Base-by-base conservation (phyloP, 768 basidiomycete genomes). In the Lactarius deliciosus region DNA sequence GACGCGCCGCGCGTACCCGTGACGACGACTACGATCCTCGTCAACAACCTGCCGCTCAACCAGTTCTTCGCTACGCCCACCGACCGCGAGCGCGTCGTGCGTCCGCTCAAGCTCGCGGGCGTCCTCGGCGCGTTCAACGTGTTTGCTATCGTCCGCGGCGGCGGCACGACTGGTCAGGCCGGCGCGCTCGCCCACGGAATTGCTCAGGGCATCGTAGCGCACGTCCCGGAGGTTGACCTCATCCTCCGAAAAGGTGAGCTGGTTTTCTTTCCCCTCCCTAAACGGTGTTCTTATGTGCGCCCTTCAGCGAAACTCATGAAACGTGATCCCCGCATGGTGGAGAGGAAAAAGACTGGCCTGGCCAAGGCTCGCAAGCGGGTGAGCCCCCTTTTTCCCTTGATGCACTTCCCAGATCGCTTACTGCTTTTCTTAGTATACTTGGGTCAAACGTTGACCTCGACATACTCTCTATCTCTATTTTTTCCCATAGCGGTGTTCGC, bases 291-390 rank as follows among this genome's bases (percentile, higher is more conserved):
- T 66, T 22, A 66, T 45, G n/a, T 47, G 30, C 13, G 57, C 68
- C 16, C 68, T 30, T 69, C 74, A 97, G 96, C 92, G 66, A 90
- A 93, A 80, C 80, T 96, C 57, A 78, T 94, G 65, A 86, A 87
- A 76, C 87, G 96, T 72, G 96, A 99, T 81, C 94, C 95, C 56
- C 90, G 97, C 77, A 92, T 96, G 92, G 96, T 97, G 36, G 96
- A 99, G 79, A 84, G 96, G 72, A 99, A 99, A 81, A 99, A 99
- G 85, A 92, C 96, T 18, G 93, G 93, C 65, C 77, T 86, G 73
- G 86, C 90, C 66, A 97, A 97, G 81, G 94, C 96, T 66, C 87
- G 96, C 77, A 95, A 96, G 79, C 83, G 84, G 80, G 94, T 95
- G 77, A 54, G 92, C 25, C 15, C 18, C 30, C 18, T 32, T 86